Evolutionary conservation across 2,329 filamentous ascomycete species (phyloP), one percentile per base, ranked within the genome.

Genomic region (Ophiognomonia clavigignenti-juglandacearum): DNA sequence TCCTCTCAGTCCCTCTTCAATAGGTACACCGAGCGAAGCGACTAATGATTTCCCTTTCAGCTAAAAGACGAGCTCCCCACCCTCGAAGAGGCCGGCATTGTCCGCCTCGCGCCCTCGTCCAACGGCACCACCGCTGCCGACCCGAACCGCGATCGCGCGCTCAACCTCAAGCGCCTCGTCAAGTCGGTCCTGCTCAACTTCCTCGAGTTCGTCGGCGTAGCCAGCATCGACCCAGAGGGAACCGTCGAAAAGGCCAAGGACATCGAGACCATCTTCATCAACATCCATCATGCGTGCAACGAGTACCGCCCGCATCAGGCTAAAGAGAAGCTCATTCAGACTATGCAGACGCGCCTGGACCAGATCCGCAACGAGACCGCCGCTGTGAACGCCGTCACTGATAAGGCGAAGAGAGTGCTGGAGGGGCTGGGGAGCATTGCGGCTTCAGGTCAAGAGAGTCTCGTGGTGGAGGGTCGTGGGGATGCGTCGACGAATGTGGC

Each of bases 291-390:
- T 60, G 77, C 96, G 45, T 82, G 97, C 55, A 98, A 98, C 64
- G 85, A 95, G 64, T 97, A 96, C 67, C 79, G 92, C 26, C 91
- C 91, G 9, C 91, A 96, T 63, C 92, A 97, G 68, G 90, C 91
- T 20, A 73, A 92, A 37, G 91, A 96, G 69, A 90, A 85, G 23
- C 72, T 95, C 48, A 95, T 96, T 26, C 69, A 85, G 55, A 79
- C 92, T 72, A 90, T 96, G 86, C 87, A 96, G 66, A 84, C 86
- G 55, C 86, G 92, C 59, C 69, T 96, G 24, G 82, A 88, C 56
- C 76, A 73, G 56, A 85, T 84, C 46, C 80, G 77, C 55, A 78
- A 77, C 45, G 90, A 96, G 66, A 89, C 90, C 1, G 74, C 80
- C 27, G 79, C 77, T 4, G 80, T 90, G 38, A 74, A 76, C 48